Conservation (phyloP, 78 protist genomes). For the Pelomyxa schiedti region DNA sequence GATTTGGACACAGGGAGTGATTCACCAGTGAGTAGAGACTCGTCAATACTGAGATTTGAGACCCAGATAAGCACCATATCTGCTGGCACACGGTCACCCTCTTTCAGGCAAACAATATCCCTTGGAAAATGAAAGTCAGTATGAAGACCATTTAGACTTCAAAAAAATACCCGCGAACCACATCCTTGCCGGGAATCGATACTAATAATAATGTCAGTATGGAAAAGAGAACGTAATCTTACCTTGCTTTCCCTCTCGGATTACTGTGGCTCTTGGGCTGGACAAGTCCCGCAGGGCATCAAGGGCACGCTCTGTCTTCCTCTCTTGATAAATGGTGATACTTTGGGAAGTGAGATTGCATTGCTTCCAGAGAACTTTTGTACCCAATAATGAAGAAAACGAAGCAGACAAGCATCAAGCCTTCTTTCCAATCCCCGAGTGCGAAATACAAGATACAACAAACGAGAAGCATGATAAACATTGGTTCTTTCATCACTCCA, state of each 20-base stretch:
- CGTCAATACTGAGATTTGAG: slow-evolving; percentile 13
- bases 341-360: too few relatives aligned
- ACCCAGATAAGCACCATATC: slow-evolving; percentile 27
- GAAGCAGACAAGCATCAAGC: neutral
- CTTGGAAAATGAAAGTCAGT: too few relatives aligned
- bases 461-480: neutral
- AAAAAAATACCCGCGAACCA: too few relatives aligned
- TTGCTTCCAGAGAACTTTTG: too few relatives aligned
- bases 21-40: slow-evolving; percentile 15
- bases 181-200: neutral
- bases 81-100: slow-evolving; percentile 48
- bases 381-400: neutral
- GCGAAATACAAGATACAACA: neutral
- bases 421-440: neutral
- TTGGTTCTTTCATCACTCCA: neutral
- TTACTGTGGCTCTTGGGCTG: slow-evolving; percentile 6
- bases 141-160: too few relatives aligned
- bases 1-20: neutral
- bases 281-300: slow-evolving; percentile 19
- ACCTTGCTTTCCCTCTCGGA: slow-evolving; percentile 4
- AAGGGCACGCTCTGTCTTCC: slow-evolving; percentile 48
- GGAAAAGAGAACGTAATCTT: too few relatives aligned
- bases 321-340: slow-evolving; percentile 48
- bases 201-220: too few relatives aligned
- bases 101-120: slow-evolving; percentile 19